phyloP scores from a whole-genome alignment of 2,329 filamentous ascomycete genomes.

The Alternaria ethzedia region DNA sequence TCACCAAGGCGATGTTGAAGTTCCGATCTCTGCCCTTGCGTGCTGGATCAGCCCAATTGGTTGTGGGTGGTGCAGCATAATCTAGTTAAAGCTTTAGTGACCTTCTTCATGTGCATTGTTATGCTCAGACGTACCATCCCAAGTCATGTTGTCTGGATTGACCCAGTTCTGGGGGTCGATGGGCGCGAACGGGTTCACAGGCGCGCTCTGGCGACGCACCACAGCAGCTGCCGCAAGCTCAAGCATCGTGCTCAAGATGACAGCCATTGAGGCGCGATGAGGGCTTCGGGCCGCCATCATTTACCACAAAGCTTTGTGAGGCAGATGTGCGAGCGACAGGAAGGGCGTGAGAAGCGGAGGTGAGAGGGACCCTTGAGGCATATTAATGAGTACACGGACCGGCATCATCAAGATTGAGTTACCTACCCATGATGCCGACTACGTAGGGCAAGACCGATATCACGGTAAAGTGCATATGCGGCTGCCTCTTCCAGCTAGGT shows the following conservation, averaged over 20 bases:
- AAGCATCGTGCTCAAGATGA: constrained; percentile 24
- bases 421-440: background rate
- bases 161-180: constrained; percentile 62
- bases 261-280: constrained; percentile 15
- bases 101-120: constrained; percentile 58
- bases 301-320: background rate
- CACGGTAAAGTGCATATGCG: background rate
- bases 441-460: background rate
- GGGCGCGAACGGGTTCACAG: constrained; percentile 54
- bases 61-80: constrained; percentile 56
- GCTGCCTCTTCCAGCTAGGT: background rate
- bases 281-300: background rate
- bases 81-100: constrained; percentile 36
- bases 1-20: constrained; percentile 63
- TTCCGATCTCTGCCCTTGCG: constrained; percentile 57
- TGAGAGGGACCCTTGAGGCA: background rate
- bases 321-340: background rate
- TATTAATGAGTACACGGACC: background rate
- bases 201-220: constrained; percentile 12
- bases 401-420: background rate
- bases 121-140: constrained; percentile 26
- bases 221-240: constrained; percentile 23
- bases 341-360: background rate
- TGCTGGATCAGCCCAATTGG: constrained; percentile 56
- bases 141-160: constrained; percentile 61